A percentile compares a stretch with the other conserved stretches of the same genome.
Evolutionary conservation across 116 monocot genomes (phyloP).

Genomic region (Papilionanthe hybrid): DNA sequence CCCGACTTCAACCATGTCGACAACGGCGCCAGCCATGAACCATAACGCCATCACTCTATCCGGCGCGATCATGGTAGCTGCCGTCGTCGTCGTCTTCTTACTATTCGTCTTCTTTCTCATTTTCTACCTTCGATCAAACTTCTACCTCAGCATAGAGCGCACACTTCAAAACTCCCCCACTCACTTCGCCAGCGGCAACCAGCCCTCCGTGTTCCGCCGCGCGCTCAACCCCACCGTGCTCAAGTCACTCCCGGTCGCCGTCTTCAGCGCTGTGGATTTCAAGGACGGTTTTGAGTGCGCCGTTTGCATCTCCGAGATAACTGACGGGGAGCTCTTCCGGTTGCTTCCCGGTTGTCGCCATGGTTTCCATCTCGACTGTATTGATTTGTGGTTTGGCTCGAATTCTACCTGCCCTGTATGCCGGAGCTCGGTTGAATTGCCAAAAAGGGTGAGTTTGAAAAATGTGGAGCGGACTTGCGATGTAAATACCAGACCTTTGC

Average conservation of each 20-base stretch:
- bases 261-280: slow-evolving; percentile 9
- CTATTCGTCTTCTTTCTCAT: slow-evolving; percentile 9
- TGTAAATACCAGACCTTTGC: slow-evolving; percentile 1
- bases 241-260: slow-evolving; percentile 16
- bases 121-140: slow-evolving; percentile 4
- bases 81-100: slow-evolving; percentile 4
- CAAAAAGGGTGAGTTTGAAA: not conserved
- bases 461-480: slow-evolving; percentile 6
- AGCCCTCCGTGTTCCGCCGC: not conserved
- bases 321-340: slow-evolving; percentile 26
- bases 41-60: not conserved
- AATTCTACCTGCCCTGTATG: slow-evolving; percentile 33
- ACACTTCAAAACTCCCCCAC: not conserved
- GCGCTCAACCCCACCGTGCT: slow-evolving; percentile 24
- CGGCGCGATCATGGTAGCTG: slow-evolving; percentile 2
- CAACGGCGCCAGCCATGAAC: not conserved
- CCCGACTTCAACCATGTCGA: too few species aligned
- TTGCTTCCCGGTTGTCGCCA: slow-evolving; percentile 32
- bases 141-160: not conserved
- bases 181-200: not conserved
- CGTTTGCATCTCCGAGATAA: slow-evolving; percentile 33
- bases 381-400: slow-evolving; percentile 35
- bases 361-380: slow-evolving; percentile 34
- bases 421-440: slow-evolving; percentile 21
- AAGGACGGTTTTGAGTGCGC: slow-evolving; percentile 21